Base-by-base conservation (phyloP, 176 grass and related monocot genomes). In the Alloteropsis semialata region DNA sequence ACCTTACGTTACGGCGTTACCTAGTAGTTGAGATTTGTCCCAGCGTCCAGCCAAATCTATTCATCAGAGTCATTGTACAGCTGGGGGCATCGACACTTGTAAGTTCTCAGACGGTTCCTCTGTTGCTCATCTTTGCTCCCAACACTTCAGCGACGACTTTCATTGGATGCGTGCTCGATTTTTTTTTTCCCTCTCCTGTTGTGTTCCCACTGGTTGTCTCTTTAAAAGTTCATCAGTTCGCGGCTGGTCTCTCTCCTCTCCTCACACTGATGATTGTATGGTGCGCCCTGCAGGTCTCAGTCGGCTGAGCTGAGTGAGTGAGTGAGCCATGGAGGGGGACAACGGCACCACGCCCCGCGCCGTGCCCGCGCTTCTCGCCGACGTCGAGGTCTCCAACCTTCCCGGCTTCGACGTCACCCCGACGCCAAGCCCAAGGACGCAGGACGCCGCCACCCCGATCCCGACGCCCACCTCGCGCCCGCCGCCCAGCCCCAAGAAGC, bases 281-380 rank as follows among this genome's bases (percentile, higher is more conserved):
- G 43, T 24, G 42, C n/a, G 5, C 10, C 12, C 19, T 41, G 25
- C 67, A 73, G 86, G 80, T 38, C 21, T 46, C 21, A 0, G 15
- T n/a, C n/a, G n/a, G n/a, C 8, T 19, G 22, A 1, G 21, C 15
- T 32, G 67, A 48, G 19, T 32, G 67, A 48, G 19, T 2, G 14
- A 71, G 39, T 28, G 39, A 69, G 42, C 41, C 42, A 89, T 89
- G 87, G 71, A 34, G 65, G 42, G 36, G 21, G 32, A 49, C 49
- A 84, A 27, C 76, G 43, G n/a, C 55, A 32, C 34, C 38, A 38
- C 77, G 36, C 69, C 44, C 25, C 69, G 71, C 58, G 70, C 24
- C 6, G 65, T 90, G 65, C 88, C 88, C 65, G 18, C 79, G 48
- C 88, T 86, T 25, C 88, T 90, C 24, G 58, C 74, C 58, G 27